Percentiles rank a stretch among this genome's conserved stretches.
phyloP scores from a whole-genome alignment of 2,329 filamentous ascomycete species.

The Colletotrichum sp. region DNA sequence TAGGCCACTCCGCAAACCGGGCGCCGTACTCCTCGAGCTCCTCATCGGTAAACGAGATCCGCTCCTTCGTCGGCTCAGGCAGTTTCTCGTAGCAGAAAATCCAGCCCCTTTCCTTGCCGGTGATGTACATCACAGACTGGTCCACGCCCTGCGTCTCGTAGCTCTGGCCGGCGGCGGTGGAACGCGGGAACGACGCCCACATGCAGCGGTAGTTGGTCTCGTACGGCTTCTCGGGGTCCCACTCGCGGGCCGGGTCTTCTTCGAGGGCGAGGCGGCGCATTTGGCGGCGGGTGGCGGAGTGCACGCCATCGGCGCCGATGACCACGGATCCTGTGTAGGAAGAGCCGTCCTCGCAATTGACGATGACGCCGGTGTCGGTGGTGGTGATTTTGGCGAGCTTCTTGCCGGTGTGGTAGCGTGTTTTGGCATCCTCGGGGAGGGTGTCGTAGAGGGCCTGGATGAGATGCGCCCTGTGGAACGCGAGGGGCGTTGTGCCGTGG shows the following conservation, averaged over 20 bases:
- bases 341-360: slow-evolving; percentile 37
- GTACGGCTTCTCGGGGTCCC: slow-evolving; percentile 11
- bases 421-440: slow-evolving; percentile 28
- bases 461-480: slow-evolving; percentile 40
- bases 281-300: slow-evolving; percentile 38
- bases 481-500: slow-evolving; percentile 28
- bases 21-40: slow-evolving; percentile 29
- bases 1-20: slow-evolving; percentile 29
- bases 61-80: slow-evolving; percentile 26
- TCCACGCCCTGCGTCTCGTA: slow-evolving; percentile 34
- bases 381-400: slow-evolving; percentile 27
- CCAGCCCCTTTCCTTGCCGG: slow-evolving; percentile 31
- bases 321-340: slow-evolving; percentile 37
- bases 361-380: slow-evolving; percentile 27
- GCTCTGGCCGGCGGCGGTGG: slow-evolving; percentile 25
- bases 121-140: slow-evolving; percentile 31
- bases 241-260: slow-evolving; percentile 7
- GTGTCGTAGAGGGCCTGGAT: slow-evolving; percentile 34
- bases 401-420: slow-evolving; percentile 31
- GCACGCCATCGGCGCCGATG: slow-evolving; percentile 48
- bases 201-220: slow-evolving; percentile 34
- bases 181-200: slow-evolving; percentile 36
- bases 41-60: slow-evolving; percentile 26
- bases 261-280: slow-evolving; percentile 35
- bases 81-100: slow-evolving; percentile 38